Base-by-base conservation (phyloP, 1,139 yeast species). In the Wickerhamomyces sp. region DNA sequence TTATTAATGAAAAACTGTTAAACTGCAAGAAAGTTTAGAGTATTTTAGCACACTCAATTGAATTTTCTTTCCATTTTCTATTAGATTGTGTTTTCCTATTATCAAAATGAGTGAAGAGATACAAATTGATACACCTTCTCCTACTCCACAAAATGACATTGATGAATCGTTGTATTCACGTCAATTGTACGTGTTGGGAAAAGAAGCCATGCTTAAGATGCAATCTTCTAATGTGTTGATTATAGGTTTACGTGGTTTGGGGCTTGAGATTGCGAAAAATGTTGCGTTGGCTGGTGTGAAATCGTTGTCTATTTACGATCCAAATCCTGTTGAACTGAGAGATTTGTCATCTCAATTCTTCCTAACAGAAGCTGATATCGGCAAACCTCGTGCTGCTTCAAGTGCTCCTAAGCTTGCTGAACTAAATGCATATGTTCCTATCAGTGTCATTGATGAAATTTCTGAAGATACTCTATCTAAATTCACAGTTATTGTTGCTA, bases 201-300 rank as follows among this genome's bases (percentile, higher is more conserved):
- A 87, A 57, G 98, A 92, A 53, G 99, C 99, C 40, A 92, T 92
- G 99, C 72, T 90, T 56, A 86, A 88, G 63, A 87, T 92, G 97
- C 96, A 92, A 58, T 74, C 78, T 50, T 89, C 97, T 33, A 88
- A 85, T 55, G 96, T 92, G 16, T 74, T 92, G 38, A 72, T 92
- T 40, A 78, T 90, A 47, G 98, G 98, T 4, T 68, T 90, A 47
- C 81, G 80, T 58, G 98, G 98, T 28, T 70, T 92, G 36, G 99
- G 99, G 52, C 76, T 87, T 35, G 99, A 92, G 64, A 89, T 92
- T 45, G 97, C 98, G 30, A 94, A 92, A 65, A 92, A 92, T 64
- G 88, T 92, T 41, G 95, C 96, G 0, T 73, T 92, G 40, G 98
- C 98, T 3, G 99, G 99, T 52, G 98, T 92, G 54, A 94, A 92